Evolutionary conservation across 1,284 basidiomycete species (phyloP), one percentile per base, ranked within the genome.

Genomic region (Coniophora puteana): DNA sequence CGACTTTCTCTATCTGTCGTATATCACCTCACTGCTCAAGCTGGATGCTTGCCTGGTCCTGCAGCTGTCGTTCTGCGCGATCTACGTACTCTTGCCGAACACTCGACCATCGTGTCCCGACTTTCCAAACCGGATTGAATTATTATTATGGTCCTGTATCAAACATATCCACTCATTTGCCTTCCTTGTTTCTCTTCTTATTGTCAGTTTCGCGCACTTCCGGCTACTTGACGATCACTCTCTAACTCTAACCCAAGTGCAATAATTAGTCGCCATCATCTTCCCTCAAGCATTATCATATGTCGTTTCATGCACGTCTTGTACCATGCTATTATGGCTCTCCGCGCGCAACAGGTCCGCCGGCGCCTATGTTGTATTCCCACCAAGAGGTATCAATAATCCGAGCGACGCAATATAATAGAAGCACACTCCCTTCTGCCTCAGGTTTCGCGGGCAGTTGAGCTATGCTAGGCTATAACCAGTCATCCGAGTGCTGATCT

Each of bases 71-170:
- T n/a, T 41, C 36, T 36, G 41, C 49, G 40, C 53, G 41, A 42
- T 43, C 32, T 51, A 49, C 52, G 23, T 46, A 42, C 51, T 43
- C 43, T 47, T 52, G 43, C 36, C 47, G 17, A 55, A 43, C 50
- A 38, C 46, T 44, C 44, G 29, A 48, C 39, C 36, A 46, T 46
- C 47, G 28, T 22, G 22, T 41, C 30, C 21, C 40, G 7, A 14
- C 21, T 44, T 59, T 43, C 62, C 59, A 59, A 40, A 27, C 40
- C n/a, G n/a, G 42, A 40, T 38, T 45, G 46, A 48, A 55, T 54
- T 65, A 56, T 53, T 63, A 55, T 61, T 65, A 61, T 55, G 61
- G 54, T 59, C 61, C 43, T 65, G 62, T 60, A 60, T 59, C 59
- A 62, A 54, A 57, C 58, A 55, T 52, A 59, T 44, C 58, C 51